Percentiles rank a stretch among this genome's conserved stretches.
These are phyloP conservation scores for Raffaelea ambrosiae DNA, from an alignment of 2,329 filamentous ascomycete genomes.

Conservation along the genomic window DNA sequence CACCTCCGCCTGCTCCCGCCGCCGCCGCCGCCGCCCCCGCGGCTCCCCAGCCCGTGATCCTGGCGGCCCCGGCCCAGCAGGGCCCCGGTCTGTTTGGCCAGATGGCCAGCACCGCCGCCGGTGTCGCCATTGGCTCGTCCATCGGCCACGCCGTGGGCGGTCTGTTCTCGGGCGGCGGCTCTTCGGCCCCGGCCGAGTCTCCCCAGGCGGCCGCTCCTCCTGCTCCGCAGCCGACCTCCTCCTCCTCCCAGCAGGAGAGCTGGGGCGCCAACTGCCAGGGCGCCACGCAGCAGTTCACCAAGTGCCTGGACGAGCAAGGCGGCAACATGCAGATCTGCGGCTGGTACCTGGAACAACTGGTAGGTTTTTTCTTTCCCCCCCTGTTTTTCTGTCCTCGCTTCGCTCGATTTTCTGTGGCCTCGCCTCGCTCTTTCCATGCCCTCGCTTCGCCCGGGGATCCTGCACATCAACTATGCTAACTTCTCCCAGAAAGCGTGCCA, in stretches of 20 bases:
- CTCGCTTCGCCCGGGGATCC: not conserved
- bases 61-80: slow-evolving; percentile 36
- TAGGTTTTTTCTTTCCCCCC: slow-evolving; percentile 12
- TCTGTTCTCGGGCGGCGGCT: slow-evolving; percentile 70
- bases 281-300: slow-evolving; percentile 79
- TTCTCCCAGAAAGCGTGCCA: slow-evolving; percentile 65
- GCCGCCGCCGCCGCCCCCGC: slow-evolving; percentile 40
- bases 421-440: not conserved
- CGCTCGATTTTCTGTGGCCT: not conserved
- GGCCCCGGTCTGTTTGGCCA: slow-evolving; percentile 87
- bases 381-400: not conserved
- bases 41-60: slow-evolving; percentile 25
- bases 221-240: slow-evolving; percentile 24
- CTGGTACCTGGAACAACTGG: slow-evolving; percentile 95
- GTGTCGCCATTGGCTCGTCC: slow-evolving; percentile 91
- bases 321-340: slow-evolving; percentile 94
- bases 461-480: too few species aligned
- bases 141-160: slow-evolving; percentile 93
- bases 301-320: slow-evolving; percentile 91
- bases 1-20: slow-evolving; percentile 24
- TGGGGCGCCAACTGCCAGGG: slow-evolving; percentile 62
- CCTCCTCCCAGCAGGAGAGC: slow-evolving; percentile 40
- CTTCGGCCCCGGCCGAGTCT: slow-evolving; percentile 40
- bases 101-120: slow-evolving; percentile 95
- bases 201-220: slow-evolving; percentile 40